Conservation (phyloP, 257 asterid species). For the Ophiorrhiza pumila region DNA sequence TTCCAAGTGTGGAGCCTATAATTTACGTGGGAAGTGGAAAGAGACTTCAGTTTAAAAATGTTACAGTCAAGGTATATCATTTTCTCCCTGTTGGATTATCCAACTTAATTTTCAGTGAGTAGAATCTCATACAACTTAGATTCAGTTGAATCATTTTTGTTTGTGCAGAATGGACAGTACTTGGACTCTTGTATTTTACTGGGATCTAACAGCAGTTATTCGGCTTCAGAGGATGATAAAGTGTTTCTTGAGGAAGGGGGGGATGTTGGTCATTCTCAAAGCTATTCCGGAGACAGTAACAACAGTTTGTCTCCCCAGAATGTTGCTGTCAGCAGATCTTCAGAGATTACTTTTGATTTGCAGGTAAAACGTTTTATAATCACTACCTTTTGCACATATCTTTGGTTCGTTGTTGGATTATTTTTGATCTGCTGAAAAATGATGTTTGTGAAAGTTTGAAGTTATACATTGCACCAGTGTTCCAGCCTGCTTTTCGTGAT, state of each 20-base stretch:
- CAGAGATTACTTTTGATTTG: slow-evolving; percentile 69
- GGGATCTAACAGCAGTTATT: slow-evolving; percentile 91
- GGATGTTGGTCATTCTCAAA: slow-evolving; percentile 39
- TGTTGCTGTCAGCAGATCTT: slow-evolving; percentile 45
- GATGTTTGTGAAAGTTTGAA: not conserved
- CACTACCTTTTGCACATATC: slow-evolving; percentile 1
- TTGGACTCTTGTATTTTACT: slow-evolving; percentile 82
- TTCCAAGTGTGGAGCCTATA: slow-evolving; percentile 71
- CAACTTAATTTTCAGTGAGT: not conserved
- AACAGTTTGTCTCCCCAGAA: slow-evolving; percentile 32
- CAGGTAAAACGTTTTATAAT: slow-evolving; percentile 44
- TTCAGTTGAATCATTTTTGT: slow-evolving; percentile 16
- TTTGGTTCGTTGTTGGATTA: not conserved
- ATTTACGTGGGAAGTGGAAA: slow-evolving; percentile 87
- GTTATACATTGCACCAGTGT: not conserved
- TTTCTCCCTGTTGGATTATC: not conserved
- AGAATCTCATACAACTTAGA: slow-evolving; percentile 4
- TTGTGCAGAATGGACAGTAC: slow-evolving; percentile 62
- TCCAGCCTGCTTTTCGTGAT: not conserved
- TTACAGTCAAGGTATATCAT: slow-evolving; percentile 65
- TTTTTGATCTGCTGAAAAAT: not conserved
- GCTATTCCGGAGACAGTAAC: slow-evolving; percentile 37
- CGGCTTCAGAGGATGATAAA: slow-evolving; percentile 64
- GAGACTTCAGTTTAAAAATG: slow-evolving; percentile 81
- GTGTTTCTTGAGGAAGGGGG: slow-evolving; percentile 62